Evolutionary conservation across 2,329 filamentous ascomycete genomes (phyloP), one percentile per base, ranked within the genome.

Genomic region (Pleomassaria siparia): DNA sequence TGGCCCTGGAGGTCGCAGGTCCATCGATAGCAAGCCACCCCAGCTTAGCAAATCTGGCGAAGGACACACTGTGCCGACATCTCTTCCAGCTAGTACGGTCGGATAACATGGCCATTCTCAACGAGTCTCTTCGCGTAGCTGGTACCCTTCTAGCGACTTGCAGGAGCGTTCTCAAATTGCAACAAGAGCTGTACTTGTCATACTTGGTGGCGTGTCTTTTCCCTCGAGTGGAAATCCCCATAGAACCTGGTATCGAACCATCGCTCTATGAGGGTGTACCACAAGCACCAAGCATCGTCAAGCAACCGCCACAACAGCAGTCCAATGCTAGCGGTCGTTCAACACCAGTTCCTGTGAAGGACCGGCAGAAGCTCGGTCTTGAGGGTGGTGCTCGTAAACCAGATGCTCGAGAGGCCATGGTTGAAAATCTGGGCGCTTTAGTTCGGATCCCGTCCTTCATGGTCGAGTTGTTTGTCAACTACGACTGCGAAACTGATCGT

Each of bases 401-500:
- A 3, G 95, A 99, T 71, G 91, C 94, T 24, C 83, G 94, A 58
- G 94, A 99, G 76, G 91, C 94, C 25, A 99, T 99, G 94, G 90
- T 99, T 4, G 94, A 99, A 73, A 95, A 89, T 59, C 87, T 99
- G 36, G 91, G 92, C 28, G 91, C 92, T 45, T 77, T 99, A 50
- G 89, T 91, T 29, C 83, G 95, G 33, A 96, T 99, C 77, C 91
- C 94, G 0, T 91, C 86, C 33, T 99, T 95, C 66, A 91, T 97
- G 84, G 85, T 88, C 10, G 95, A 99, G 70, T 79, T 99, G 7
- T 99, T 96, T 67, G 85, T 97, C 72, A 99, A 99, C 71, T 99
- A 97, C 66, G 94, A 99, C 70, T 99, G 92, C 64, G 91, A 97
- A 64, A 85, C 90, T 43, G 89, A 99, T 65, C 83, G 91, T 41